Base-by-base conservation (phyloP, 1,139 yeast genomes). In the Magnusiomyces paraingens region DNA sequence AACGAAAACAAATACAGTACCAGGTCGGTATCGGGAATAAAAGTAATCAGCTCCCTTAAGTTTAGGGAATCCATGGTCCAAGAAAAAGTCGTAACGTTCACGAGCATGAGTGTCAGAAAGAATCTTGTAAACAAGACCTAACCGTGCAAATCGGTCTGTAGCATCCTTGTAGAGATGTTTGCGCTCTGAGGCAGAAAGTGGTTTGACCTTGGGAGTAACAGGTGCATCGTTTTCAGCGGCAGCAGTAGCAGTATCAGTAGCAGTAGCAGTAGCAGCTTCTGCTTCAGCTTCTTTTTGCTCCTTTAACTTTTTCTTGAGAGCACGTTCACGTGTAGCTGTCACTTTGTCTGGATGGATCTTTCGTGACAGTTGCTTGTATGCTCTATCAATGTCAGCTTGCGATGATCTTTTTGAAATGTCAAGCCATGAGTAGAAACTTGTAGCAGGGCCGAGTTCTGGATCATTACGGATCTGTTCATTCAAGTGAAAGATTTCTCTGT, bases 261-360 rank as follows among this genome's bases (percentile, higher is more conserved):
- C n/a, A n/a, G n/a, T n/a, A n/a, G n/a, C n/a, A n/a, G n/a, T n/a
- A n/a, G n/a, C n/a, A n/a, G n/a, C n/a, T n/a, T n/a, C n/a, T n/a
- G n/a, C n/a, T n/a, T n/a, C 17, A 18, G 38, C 20, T 10, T 18
- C 20, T 21, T 38, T 18, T 18, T 5, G 18, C 26, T 44, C 38
- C 3, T 22, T 20, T 14, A 26, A 38, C 12, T 44, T 35, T 29
- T 22, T 36, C 21, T 44, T 44, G 20, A 66, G 50, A 56, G 64
- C 29, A 52, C 64, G 64, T 45, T 70, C 67, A 8, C 47, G 18
- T 35, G 38, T 14, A 38, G 70, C 70, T 47, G 73, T 65, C 54
- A 77, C 70, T 67, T 88, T 89, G 68, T 91, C 97, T 0, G 97
- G 97, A 66, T 91, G 97, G 61, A 86, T 74, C 55, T 75, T 76